Evolutionary conservation across 1,284 basidiomycete genomes (phyloP).

Genomic region (Takashimella tepidaria): DNA sequence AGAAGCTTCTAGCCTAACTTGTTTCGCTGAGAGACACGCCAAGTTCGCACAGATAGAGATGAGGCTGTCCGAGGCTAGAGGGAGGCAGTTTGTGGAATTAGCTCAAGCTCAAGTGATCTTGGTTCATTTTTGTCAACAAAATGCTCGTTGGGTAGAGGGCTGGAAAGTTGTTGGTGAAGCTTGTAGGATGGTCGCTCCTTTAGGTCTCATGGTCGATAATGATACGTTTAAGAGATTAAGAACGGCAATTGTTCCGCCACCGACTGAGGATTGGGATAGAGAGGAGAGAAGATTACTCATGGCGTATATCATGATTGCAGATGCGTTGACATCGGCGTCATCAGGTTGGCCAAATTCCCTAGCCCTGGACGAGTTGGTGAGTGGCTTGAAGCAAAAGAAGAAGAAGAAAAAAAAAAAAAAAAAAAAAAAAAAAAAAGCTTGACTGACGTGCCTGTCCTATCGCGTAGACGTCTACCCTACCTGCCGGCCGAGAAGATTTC

Average conservation of each 20-base stretch:
- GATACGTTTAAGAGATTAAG: not conserved
- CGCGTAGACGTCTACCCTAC: conserved; percentile 10
- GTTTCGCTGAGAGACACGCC: conserved; percentile 31
- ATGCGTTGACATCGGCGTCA: conserved; percentile 19
- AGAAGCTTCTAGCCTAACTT: conserved; percentile 13
- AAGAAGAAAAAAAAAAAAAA: too few species aligned
- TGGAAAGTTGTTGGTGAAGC: conserved; percentile 28
- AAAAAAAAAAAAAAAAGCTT: too few species aligned
- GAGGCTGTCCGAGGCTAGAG: conserved; percentile 8
- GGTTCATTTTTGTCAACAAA: conserved; percentile 23
- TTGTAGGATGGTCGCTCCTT: conserved; percentile 21
- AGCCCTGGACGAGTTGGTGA: conserved; percentile 33
- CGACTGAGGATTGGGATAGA: conserved; percentile 28
- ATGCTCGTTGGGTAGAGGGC: conserved; percentile 33
- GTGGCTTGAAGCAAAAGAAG: too few species aligned
- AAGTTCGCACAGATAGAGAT: conserved; percentile 20
- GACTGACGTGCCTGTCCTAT: too few species aligned
- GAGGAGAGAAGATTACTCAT: conserved; percentile 33
- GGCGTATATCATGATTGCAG: conserved; percentile 20
- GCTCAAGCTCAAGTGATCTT: conserved; percentile 27
- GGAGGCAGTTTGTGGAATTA: conserved; percentile 27
- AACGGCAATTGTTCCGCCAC: conserved; percentile 19
- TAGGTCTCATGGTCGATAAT: conserved; percentile 26
- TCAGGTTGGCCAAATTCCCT: conserved; percentile 33
- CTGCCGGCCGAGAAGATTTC: conserved; percentile 23